A percentile compares a stretch with the other conserved stretches of the same genome.
These are phyloP conservation scores for Aspergillus cavernicola DNA, from an alignment of 495 filamentous ascomycete genomes.

Conservation along the genomic window DNA sequence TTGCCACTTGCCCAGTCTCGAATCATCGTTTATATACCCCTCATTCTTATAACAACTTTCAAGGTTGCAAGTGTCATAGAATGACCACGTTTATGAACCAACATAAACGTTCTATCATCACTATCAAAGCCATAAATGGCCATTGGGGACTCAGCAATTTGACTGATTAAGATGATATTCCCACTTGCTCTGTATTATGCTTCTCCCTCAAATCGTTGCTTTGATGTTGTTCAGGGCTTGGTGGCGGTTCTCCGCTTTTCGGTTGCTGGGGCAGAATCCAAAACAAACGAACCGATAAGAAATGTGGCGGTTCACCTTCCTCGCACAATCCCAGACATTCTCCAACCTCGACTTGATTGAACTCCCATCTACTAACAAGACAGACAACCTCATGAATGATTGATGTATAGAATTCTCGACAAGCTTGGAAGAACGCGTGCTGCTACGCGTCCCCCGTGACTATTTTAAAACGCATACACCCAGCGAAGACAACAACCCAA, in stretches of 20 bases:
- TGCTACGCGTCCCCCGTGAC: neutral
- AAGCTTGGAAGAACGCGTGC: neutral
- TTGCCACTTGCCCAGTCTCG: too few species aligned
- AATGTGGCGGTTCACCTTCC: neutral
- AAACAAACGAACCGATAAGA: slow-evolving; percentile 12
- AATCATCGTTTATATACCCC: too few species aligned
- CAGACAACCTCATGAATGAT: neutral
- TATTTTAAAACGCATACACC: neutral
- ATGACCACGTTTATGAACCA: too few species aligned
- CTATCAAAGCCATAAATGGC: too few species aligned
- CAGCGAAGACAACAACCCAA: neutral
- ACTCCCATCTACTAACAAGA: neutral
- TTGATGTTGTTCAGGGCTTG: too few species aligned
- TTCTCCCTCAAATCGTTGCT: too few species aligned
- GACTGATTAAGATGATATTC: too few species aligned
- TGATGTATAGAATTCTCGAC: neutral
- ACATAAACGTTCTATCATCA: too few species aligned
- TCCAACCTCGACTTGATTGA: neutral
- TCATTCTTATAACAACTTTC: too few species aligned
- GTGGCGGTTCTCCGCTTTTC: neutral
- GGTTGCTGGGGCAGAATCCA: slow-evolving; percentile 14
- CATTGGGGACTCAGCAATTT: too few species aligned
- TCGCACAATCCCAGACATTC: neutral
- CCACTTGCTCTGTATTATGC: too few species aligned
- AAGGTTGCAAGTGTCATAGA: too few species aligned